Evolutionary conservation across 495 filamentous ascomycete species (phyloP).

Genomic region (Talaromyces adpressus): DNA sequence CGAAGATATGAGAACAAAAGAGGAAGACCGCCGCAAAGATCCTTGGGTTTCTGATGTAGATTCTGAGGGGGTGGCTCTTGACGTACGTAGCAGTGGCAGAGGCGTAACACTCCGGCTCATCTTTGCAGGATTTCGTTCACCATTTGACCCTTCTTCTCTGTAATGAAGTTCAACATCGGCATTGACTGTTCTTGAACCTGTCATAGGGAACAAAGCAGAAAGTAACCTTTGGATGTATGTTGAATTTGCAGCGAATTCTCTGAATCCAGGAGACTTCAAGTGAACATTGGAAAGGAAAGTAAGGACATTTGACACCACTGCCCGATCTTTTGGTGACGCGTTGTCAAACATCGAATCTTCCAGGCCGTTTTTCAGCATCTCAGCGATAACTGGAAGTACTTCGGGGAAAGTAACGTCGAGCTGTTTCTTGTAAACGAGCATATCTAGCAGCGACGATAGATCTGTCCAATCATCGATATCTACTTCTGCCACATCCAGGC

Average conservation of each 20-base stretch:
- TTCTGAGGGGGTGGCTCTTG: conserved; percentile 48
- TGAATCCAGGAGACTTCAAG: conserved; percentile 60
- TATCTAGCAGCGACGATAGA: conserved; percentile 61
- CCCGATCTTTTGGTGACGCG: conserved; percentile 10
- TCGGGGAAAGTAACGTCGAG: conserved; percentile 67
- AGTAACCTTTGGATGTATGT: conserved; percentile 74
- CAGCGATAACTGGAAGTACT: conserved; percentile 70
- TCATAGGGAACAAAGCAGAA: conserved; percentile 70
- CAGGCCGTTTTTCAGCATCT: conserved; percentile 80
- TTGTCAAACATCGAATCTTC: conserved; percentile 35
- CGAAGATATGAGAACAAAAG: conserved; percentile 80
- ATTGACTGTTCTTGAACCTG: conserved; percentile 73
- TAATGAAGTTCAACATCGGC: conserved; percentile 79
- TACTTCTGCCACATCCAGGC: conserved; percentile 66
- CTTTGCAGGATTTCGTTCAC: conserved; percentile 78
- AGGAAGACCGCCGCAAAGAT: conserved; percentile 66
- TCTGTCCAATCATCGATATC: conserved; percentile 69
- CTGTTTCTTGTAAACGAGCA: conserved; percentile 50
- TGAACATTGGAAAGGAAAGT: conserved; percentile 76
- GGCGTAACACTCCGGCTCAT: conserved; percentile 61
- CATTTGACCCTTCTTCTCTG: conserved; percentile 67
- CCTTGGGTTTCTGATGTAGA: conserved; percentile 41
- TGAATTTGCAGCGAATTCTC: conserved; percentile 70
- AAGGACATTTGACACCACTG: conserved; percentile 62
- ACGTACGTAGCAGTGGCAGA: conserved; percentile 64